These are phyloP conservation scores for Mallotus nudiflorus DNA, from an alignment of 345 rosid species.

Conservation along the genomic window DNA sequence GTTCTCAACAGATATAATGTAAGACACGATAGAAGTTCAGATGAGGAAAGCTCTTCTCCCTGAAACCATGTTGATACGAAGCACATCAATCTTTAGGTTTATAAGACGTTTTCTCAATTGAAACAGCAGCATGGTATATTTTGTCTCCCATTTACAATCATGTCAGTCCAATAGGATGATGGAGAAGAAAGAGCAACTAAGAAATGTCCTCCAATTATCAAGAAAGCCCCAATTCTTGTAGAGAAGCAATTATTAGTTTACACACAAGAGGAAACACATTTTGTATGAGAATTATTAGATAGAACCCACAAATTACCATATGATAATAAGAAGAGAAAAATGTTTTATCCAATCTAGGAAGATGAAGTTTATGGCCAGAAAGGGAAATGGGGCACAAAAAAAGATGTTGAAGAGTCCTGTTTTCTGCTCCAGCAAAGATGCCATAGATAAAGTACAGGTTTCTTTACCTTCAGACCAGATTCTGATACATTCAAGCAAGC, in stretches of 20 bases:
- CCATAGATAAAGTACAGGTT: too few relatives aligned
- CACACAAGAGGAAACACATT: background rate
- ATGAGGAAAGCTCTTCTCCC: slow-evolving; percentile 75
- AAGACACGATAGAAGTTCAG: slow-evolving; percentile 73
- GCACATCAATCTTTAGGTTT: slow-evolving; percentile 1
- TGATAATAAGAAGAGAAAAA: background rate
- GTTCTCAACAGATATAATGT: slow-evolving; percentile 70
- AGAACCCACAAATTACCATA: background rate
- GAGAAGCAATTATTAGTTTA: background rate
- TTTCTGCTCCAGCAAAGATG: background rate
- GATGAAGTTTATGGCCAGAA: too few relatives aligned
- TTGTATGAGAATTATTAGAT: slow-evolving; percentile 11
- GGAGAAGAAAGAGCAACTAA: background rate
- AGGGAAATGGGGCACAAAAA: too few relatives aligned
- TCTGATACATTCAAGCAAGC: slow-evolving; percentile 13
- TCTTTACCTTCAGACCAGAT: slow-evolving; percentile 12
- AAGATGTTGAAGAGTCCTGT: background rate
- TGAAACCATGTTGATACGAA: slow-evolving; percentile 38
- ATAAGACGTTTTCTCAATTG: background rate
- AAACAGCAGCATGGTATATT: background rate
- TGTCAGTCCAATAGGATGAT: background rate
- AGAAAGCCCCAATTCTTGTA: background rate
- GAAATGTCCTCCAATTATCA: background rate
- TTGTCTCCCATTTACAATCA: background rate
- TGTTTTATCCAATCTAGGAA: too few relatives aligned